A percentile compares a stretch with the other conserved stretches of the same genome.
Conservation (phyloP, 2,329 filamentous ascomycete genomes). For the Fonsecaea nubica region DNA sequence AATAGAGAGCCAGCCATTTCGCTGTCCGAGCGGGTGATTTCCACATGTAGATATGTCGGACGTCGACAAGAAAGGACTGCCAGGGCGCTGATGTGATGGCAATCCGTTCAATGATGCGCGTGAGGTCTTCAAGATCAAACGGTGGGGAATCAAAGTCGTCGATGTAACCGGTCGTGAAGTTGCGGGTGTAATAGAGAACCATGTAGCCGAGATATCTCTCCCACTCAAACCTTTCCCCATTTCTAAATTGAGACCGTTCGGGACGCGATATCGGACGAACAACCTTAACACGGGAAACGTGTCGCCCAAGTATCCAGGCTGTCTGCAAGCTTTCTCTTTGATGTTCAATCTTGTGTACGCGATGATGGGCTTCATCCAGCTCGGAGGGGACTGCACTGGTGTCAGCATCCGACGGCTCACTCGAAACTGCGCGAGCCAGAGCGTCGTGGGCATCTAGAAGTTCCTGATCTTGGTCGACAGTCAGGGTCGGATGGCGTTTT, state of each 20-base stretch:
- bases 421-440: conserved; percentile 37
- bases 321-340: conserved; percentile 47
- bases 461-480: conserved; percentile 42
- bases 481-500: conserved; percentile 45
- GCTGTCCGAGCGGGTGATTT: conserved; percentile 46
- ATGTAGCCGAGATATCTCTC: conserved; percentile 46
- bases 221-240: conserved; percentile 44
- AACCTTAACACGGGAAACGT: conserved; percentile 48
- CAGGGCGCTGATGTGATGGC: conserved; percentile 50
- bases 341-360: conserved; percentile 44
- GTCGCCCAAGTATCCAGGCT: conserved; percentile 49
- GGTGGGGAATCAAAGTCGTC: conserved; percentile 46
- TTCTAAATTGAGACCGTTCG: conserved; percentile 40
- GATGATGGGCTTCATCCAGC: conserved; percentile 34
- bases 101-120: conserved; percentile 48
- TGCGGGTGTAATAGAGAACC: conserved; percentile 46
- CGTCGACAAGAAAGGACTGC: conserved; percentile 48
- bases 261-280: conserved; percentile 43
- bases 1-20: conserved; percentile 47
- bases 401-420: conserved; percentile 25
- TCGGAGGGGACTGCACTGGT: conserved; percentile 24
- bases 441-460: conserved; percentile 46
- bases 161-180: conserved; percentile 45
- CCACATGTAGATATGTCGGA: conserved; percentile 51
- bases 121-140: conserved; percentile 47